Conservation (phyloP, 257 asterid genomes). For the Solanum megistacrolobum region DNA sequence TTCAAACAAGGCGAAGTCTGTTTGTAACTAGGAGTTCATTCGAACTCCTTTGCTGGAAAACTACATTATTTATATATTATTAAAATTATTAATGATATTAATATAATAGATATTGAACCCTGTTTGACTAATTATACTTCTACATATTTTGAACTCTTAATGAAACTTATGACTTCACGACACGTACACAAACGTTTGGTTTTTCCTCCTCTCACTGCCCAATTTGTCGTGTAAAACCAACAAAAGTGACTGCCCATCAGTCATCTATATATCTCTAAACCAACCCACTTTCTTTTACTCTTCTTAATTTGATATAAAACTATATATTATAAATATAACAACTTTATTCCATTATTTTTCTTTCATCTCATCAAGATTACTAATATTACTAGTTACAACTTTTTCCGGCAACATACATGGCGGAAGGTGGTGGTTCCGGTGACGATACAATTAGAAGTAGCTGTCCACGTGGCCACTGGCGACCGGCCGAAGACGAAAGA, state of each 20-base stretch:
- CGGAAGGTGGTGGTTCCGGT: constrained; percentile 21
- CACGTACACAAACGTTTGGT: constrained; percentile 7
- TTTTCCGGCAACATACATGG: constrained; percentile 18
- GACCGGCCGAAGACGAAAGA: constrained; percentile 86
- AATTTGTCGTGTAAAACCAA: constrained; percentile 50
- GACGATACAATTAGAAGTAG: constrained; percentile 42
- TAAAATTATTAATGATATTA: too few relatives aligned
- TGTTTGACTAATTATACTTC: too few relatives aligned
- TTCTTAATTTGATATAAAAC: background rate
- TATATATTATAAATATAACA: background rate
- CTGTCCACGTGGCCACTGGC: constrained; percentile 92
- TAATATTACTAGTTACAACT: background rate
- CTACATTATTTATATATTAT: too few relatives aligned
- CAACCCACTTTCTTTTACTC: constrained; percentile 25
- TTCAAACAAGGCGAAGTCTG: background rate
- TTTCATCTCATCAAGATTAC: background rate
- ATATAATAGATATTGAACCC: too few relatives aligned
- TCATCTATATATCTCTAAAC: constrained; percentile 11
- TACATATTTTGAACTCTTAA: background rate
- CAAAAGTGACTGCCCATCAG: constrained; percentile 38
- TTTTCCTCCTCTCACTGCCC: constrained; percentile 1
- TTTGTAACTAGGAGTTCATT: background rate
- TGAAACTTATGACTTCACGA: background rate
- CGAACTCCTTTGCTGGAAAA: too few relatives aligned
- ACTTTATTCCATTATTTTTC: constrained; percentile 1